These are phyloP conservation scores for Stenogyne calaminthoides DNA, from an alignment of 305 asterid genomes.

Conservation along the genomic window DNA sequence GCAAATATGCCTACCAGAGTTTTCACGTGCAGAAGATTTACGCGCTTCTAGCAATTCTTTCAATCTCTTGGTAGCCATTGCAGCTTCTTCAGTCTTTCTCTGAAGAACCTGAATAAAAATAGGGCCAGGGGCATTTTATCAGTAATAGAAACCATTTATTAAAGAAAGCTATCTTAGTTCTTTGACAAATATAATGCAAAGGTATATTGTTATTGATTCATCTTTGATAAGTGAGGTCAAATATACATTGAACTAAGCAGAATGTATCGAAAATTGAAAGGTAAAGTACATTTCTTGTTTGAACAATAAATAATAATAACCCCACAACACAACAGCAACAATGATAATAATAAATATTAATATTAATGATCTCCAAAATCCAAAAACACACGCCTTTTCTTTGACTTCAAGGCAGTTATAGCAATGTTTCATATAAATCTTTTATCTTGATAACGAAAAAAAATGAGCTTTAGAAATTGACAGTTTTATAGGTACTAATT, in stretches of 20 bases:
- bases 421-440: neutral
- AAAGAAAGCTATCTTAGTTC: neutral
- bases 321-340: neutral
- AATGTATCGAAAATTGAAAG: neutral
- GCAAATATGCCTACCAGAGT: slow-evolving; percentile 56
- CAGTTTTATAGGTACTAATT: neutral
- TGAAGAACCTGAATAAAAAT: slow-evolving; percentile 86
- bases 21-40: slow-evolving; percentile 85
- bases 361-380: neutral
- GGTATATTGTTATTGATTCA: neutral
- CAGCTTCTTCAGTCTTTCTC: slow-evolving; percentile 99
- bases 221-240: neutral
- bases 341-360: too few species aligned
- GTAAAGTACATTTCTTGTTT: neutral
- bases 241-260: neutral
- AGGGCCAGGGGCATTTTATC: slow-evolving; percentile 5
- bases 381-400: neutral
- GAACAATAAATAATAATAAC: neutral
- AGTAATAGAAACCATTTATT: neutral
- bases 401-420: neutral
- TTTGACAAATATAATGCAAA: neutral
- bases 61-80: slow-evolving; percentile 97
- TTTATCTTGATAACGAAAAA: neutral
- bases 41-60: slow-evolving; percentile 99
- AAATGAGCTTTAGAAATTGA: neutral